Percentiles rank a stretch among this genome's conserved stretches.
Evolutionary conservation across 441 rosid genomes (phyloP).

Genomic region (Raphanus hybrid): DNA sequence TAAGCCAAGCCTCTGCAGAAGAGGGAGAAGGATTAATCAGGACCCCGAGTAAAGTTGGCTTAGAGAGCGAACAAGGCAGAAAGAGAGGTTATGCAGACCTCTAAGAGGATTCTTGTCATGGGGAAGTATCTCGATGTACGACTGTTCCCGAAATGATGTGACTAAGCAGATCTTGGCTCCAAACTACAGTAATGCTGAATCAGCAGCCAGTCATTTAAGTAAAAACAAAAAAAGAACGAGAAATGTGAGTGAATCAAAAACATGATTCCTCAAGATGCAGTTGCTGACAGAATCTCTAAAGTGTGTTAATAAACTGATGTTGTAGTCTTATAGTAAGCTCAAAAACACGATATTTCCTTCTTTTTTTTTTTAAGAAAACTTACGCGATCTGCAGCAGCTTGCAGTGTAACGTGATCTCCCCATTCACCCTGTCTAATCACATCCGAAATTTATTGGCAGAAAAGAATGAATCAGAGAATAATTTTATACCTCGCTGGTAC

Average conservation of each 20-base stretch:
- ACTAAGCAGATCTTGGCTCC: slow-evolving; percentile 80
- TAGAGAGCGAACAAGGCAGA: background rate
- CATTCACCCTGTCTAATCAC: slow-evolving; percentile 76
- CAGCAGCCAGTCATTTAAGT: slow-evolving; percentile 36
- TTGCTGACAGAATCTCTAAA: background rate
- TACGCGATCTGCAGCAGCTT: slow-evolving; percentile 94
- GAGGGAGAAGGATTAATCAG: background rate
- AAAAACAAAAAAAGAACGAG: slow-evolving; percentile 7
- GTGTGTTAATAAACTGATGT: background rate
- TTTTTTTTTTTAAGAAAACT: slow-evolving; percentile 32
- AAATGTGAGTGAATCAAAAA: slow-evolving; percentile 30
- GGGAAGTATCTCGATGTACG: slow-evolving; percentile 86
- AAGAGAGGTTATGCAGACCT: slow-evolving; percentile 52
- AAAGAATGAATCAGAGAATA: slow-evolving; percentile 3
- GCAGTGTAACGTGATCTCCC: slow-evolving; percentile 94
- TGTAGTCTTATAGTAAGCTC: slow-evolving; percentile 3
- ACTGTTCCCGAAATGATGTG: slow-evolving; percentile 87
- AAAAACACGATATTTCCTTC: background rate
- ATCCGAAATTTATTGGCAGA: slow-evolving; percentile 1
- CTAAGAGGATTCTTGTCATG: slow-evolving; percentile 65
- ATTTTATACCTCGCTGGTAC: background rate
- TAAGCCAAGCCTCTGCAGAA: slow-evolving; percentile 80
- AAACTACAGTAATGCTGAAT: slow-evolving; percentile 64
- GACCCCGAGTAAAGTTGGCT: background rate
- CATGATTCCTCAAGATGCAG: slow-evolving; percentile 16